Evolutionary conservation across 2,329 filamentous ascomycete genomes (phyloP).

Genomic region (Colletotrichum sp.): DNA sequence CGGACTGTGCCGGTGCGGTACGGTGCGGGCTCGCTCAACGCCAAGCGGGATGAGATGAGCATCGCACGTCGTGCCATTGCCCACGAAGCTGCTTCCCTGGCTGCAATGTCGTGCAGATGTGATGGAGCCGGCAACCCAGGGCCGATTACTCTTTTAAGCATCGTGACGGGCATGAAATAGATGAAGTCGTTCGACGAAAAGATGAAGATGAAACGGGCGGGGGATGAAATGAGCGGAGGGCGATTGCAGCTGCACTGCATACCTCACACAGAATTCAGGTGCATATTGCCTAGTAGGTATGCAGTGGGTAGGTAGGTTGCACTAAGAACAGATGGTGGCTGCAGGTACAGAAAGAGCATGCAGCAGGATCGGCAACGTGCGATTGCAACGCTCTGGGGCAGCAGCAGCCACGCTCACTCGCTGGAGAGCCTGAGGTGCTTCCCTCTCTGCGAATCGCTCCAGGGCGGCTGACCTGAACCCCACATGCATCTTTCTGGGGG

Average conservation of each 20-base stretch:
- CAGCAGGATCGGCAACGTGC: not conserved
- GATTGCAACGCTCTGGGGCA: not conserved
- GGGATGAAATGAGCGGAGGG: slow-evolving; percentile 9
- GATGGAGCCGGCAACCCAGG: not conserved
- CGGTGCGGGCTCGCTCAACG: not conserved
- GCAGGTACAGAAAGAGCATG: not conserved
- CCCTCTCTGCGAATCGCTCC: not conserved
- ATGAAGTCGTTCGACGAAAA: slow-evolving; percentile 5
- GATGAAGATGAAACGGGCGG: slow-evolving; percentile 12
- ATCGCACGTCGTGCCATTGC: not conserved
- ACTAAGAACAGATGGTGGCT: not conserved
- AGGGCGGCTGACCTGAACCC: slow-evolving; percentile 5
- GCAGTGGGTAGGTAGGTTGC: not conserved
- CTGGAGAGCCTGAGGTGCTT: not conserved
- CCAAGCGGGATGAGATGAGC: not conserved
- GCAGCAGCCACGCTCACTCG: not conserved
- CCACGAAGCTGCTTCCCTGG: not conserved
- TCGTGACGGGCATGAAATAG: not conserved
- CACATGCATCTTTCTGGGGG: not conserved
- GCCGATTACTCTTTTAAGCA: not conserved
- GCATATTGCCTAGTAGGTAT: not conserved
- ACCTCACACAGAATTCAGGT: not conserved
- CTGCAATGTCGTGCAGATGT: slow-evolving; percentile 16
- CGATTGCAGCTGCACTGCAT: slow-evolving; percentile 6
- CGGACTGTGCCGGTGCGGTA: not conserved